phyloP scores from a whole-genome alignment of 2,329 filamentous ascomycete genomes.

The Curvularia eragrostidis region DNA sequence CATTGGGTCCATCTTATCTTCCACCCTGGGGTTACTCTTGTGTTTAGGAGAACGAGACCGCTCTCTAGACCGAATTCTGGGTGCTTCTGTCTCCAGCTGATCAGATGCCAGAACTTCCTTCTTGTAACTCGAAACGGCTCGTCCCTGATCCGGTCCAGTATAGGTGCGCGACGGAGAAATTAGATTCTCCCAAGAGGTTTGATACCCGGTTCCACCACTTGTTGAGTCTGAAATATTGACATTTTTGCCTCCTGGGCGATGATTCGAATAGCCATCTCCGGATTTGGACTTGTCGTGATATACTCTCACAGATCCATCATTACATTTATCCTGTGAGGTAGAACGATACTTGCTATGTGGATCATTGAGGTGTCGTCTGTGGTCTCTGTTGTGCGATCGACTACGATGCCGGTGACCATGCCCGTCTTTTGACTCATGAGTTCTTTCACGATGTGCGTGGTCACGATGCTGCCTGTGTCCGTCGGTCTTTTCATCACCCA shows the following conservation, averaged over 20 bases:
- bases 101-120: background rate
- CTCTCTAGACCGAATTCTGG: background rate
- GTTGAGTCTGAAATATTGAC: no score
- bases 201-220: constrained; percentile 1
- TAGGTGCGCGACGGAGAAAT: background rate
- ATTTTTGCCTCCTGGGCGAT: no score
- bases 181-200: constrained; percentile 3
- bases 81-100: background rate
- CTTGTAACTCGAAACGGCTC: background rate
- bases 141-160: background rate
- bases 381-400: background rate
- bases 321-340: background rate
- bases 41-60: no score
- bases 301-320: no score
- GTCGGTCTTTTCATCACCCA: background rate
- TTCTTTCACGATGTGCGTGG: background rate
- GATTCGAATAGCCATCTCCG: no score
- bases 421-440: background rate
- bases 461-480: background rate
- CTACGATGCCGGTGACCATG: constrained; percentile 4
- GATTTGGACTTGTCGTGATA: no score
- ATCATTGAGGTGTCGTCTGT: background rate
- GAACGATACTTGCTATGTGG: background rate
- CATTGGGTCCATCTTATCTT: background rate
- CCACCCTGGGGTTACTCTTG: background rate